Base-by-base conservation (phyloP, 768 basidiomycete genomes). In the Neoboletus subvelutipes region DNA sequence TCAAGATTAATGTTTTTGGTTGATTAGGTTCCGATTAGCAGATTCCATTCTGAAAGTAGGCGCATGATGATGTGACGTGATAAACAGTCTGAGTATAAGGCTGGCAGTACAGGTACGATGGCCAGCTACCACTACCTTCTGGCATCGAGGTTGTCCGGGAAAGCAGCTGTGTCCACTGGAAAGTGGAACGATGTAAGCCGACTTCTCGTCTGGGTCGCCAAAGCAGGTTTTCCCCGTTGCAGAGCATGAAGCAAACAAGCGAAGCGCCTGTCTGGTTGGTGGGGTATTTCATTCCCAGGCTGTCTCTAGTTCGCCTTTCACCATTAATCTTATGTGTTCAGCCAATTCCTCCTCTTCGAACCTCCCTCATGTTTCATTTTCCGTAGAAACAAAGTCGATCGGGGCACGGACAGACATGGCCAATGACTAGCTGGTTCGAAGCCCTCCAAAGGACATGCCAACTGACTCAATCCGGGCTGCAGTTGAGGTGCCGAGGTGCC, bases 211-310 rank as follows among this genome's bases (percentile, higher is more conserved):
- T 8, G 20, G n/a, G 13, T 5, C 2, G 5, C 24, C n/a, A 12
- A 6, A 6, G 3, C n/a, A 9, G 3, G 8, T 46, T n/a, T 31
- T 10, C 9, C 45, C 18, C n/a, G 5, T n/a, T n/a, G n/a, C n/a
- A n/a, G n/a, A n/a, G n/a, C n/a, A 15, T 22, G 39, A 46, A 15
- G 45, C 34, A 28, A 43, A 33, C 33, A 42, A 29, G 10, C 2
- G n/a, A 36, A n/a, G 58, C 39, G 31, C 33, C 22, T 9, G 5
- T 36, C 17, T 2, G 4, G 12, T n/a, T 1, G 17, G 46, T 31
- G 6, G 3, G 47, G 15, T 7, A 18, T 52, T 51, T 37, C 6
- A 2, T 62, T 57, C 60, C 60, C 60, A 47, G 43, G 54, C 49
- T 3, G 0, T 13, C 17, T 17, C 12, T 13, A 3, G 26, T 4